A percentile compares a stretch with the other conserved stretches of the same genome.
These are phyloP conservation scores for Puccinia horiana DNA, from an alignment of 1,284 basidiomycete species.

Conservation along the genomic window DNA sequence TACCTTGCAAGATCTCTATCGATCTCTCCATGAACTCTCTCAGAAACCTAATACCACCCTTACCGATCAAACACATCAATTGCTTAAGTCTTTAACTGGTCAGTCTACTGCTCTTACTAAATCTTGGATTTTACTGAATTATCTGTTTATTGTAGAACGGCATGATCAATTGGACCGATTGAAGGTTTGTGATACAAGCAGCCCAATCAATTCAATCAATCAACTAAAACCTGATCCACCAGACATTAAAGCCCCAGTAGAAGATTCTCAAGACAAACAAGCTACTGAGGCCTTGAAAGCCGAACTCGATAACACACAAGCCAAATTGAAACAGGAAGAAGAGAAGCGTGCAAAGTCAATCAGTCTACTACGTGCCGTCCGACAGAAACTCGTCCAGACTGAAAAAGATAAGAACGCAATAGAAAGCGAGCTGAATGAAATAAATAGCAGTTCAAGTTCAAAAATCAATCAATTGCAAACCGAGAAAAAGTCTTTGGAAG, in stretches of 20 bases:
- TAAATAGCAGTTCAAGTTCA: neutral
- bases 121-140: too few species aligned
- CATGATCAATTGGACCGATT: conserved; percentile 25
- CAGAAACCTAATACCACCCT: conserved; percentile 10
- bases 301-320: conserved; percentile 17
- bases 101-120: neutral
- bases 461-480: conserved; percentile 34
- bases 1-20: conserved; percentile 18
- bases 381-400: conserved; percentile 45
- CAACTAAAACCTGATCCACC: conserved; percentile 27
- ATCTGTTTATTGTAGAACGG: neutral
- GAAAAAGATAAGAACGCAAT: conserved; percentile 40
- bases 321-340: conserved; percentile 45
- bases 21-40: conserved; percentile 4
- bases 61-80: neutral
- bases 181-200: conserved; percentile 34
- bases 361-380: conserved; percentile 42
- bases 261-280: neutral
- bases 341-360: conserved; percentile 50
- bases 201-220: neutral
- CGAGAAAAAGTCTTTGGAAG: conserved; percentile 24
- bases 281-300: conserved; percentile 5
- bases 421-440: conserved; percentile 25
- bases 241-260: neutral
- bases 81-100: conserved; percentile 12